These are phyloP conservation scores for Penicillium sp. DNA, from an alignment of 2,329 filamentous ascomycete genomes.

Conservation along the genomic window DNA sequence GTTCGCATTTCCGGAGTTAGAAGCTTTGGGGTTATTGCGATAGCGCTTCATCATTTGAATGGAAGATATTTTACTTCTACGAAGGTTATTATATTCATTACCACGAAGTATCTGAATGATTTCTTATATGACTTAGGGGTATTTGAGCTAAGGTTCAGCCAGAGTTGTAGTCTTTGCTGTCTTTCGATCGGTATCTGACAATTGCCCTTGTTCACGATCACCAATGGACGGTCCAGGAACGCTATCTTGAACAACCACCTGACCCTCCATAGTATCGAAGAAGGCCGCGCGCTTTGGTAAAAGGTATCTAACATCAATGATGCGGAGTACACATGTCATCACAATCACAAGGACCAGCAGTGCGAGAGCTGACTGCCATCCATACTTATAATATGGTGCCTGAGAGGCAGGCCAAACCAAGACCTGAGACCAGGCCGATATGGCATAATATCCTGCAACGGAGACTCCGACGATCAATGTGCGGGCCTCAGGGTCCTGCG, in stretches of 20 bases:
- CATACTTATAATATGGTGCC: conserved; percentile 52
- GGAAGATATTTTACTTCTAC: neutral
- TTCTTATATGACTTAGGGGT: neutral
- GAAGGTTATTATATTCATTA: too few species aligned
- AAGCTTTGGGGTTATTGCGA: conserved; percentile 12
- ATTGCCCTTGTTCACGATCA: neutral
- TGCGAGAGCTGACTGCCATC: conserved; percentile 51
- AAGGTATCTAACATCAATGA: conserved; percentile 47
- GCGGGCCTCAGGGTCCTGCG: conserved; percentile 52
- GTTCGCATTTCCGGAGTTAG: conserved; percentile 24
- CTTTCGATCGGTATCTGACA: neutral
- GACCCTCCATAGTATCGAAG: conserved; percentile 13
- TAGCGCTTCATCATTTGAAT: conserved; percentile 14
- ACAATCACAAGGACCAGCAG: conserved; percentile 48
- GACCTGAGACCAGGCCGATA: conserved; percentile 55
- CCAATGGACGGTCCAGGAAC: neutral
- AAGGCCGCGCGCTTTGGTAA: conserved; percentile 23
- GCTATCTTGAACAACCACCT: conserved; percentile 13
- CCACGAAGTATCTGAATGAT: neutral
- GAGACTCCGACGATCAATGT: conserved; percentile 52
- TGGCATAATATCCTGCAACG: conserved; percentile 53
- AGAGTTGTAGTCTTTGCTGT: neutral
- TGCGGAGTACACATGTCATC: conserved; percentile 47
- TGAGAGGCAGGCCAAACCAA: conserved; percentile 54
- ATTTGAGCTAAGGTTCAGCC: neutral